Percentiles rank a stretch among this genome's conserved stretches.
phyloP scores from a whole-genome alignment of 805 yeast genomes.

The Komagataella kurtzmanii region DNA sequence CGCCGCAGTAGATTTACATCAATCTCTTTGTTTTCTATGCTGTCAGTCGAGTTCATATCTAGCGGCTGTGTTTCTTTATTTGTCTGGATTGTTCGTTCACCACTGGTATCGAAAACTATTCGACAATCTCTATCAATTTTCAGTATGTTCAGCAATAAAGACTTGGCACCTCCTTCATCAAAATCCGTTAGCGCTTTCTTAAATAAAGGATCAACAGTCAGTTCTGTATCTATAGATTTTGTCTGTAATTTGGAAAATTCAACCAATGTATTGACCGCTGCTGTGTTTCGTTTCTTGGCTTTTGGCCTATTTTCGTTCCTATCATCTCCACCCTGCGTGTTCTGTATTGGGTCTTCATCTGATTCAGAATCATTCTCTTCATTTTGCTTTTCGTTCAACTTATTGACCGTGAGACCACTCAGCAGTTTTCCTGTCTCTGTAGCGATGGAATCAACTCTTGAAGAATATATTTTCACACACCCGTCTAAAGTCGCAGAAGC shows the following conservation, averaged over 20 bases:
- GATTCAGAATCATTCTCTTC: constrained; percentile 11
- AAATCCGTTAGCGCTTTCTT: constrained; percentile 42
- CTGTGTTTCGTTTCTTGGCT: constrained; percentile 8
- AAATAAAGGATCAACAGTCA: constrained; percentile 42
- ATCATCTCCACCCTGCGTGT: neutral
- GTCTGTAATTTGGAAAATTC: constrained; percentile 25
- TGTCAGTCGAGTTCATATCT: neutral
- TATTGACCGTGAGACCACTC: constrained; percentile 27
- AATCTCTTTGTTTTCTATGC: neutral
- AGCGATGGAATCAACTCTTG: constrained; percentile 85
- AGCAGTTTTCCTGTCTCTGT: constrained; percentile 74
- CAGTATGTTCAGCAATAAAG: constrained; percentile 34
- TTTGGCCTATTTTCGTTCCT: constrained; percentile 8
- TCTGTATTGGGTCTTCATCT: constrained; percentile 11
- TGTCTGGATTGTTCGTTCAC: constrained; percentile 8
- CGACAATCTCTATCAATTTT: constrained; percentile 30
- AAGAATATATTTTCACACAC: constrained; percentile 83
- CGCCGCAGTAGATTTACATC: neutral
- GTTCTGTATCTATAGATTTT: constrained; percentile 34
- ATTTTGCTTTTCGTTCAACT: constrained; percentile 8
- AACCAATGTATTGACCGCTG: constrained; percentile 19
- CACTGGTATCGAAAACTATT: constrained; percentile 35
- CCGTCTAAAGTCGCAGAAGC: constrained; percentile 92
- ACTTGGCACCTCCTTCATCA: constrained; percentile 52
- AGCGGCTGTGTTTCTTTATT: neutral